These are phyloP conservation scores for Samsoniella hepiali DNA, from an alignment of 2,329 filamentous ascomycete genomes.

Conservation along the genomic window DNA sequence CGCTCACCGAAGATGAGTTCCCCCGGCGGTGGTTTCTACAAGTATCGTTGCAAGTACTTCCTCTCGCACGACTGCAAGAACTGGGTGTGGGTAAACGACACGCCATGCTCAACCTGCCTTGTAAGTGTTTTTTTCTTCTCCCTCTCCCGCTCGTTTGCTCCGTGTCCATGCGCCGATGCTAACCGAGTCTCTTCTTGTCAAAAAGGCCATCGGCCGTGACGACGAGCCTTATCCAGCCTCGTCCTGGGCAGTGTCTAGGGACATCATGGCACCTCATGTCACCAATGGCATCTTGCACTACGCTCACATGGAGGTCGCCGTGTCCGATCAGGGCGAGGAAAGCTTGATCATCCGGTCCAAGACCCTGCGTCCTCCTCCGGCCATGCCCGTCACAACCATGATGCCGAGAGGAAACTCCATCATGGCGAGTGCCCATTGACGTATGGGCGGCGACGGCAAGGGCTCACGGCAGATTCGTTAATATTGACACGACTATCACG, in stretches of 20 bases:
- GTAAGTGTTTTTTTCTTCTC: slow-evolving; percentile 3
- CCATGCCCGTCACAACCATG: slow-evolving; percentile 29
- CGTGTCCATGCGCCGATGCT: not conserved
- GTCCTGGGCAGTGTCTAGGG: slow-evolving; percentile 32
- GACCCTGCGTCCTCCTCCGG: slow-evolving; percentile 26
- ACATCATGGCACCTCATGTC: slow-evolving; percentile 45
- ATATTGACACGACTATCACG: slow-evolving; percentile 1
- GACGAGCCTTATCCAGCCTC: slow-evolving; percentile 32
- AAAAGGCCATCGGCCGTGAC: slow-evolving; percentile 50
- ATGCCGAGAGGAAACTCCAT: slow-evolving; percentile 27
- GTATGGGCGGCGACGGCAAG: not conserved
- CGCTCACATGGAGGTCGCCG: slow-evolving; percentile 45
- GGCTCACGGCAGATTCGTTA: not conserved
- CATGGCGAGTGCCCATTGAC: slow-evolving; percentile 9
- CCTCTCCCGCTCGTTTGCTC: not conserved
- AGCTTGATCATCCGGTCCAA: slow-evolving; percentile 37
- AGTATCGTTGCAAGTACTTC: slow-evolving; percentile 55
- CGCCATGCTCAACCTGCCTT: slow-evolving; percentile 45
- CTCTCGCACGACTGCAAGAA: slow-evolving; percentile 49
- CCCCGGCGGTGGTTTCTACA: slow-evolving; percentile 47
- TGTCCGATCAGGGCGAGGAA: slow-evolving; percentile 35
- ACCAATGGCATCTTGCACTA: slow-evolving; percentile 47
- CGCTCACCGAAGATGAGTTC: slow-evolving; percentile 27
- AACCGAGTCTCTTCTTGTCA: not conserved
- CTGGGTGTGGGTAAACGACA: slow-evolving; percentile 53